Evolutionary conservation across 2,329 filamentous ascomycete species (phyloP).

Genomic region (Calonectria montana): DNA sequence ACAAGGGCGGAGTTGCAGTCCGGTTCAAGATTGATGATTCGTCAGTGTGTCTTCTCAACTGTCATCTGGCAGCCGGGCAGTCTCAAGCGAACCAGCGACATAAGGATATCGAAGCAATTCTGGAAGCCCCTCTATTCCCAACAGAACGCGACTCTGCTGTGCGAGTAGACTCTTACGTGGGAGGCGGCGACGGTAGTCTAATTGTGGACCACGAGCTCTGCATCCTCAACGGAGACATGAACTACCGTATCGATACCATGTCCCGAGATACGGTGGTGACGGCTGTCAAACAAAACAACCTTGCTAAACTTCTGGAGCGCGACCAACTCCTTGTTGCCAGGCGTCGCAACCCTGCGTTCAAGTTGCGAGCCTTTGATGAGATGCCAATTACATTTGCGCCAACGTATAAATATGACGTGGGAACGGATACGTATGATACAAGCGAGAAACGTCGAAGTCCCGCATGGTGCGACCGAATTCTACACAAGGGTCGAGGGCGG

Average conservation of each 20-base stretch:
- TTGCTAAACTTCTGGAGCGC: slow-evolving; percentile 87
- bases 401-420: slow-evolving; percentile 98
- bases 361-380: slow-evolving; percentile 90
- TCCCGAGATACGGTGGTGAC: slow-evolving; percentile 91
- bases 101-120: slow-evolving; percentile 89
- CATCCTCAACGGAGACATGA: slow-evolving; percentile 93
- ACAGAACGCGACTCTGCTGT: slow-evolving; percentile 73
- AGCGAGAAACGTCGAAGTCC: slow-evolving; percentile 95
- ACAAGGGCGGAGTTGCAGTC: slow-evolving; percentile 93
- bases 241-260: slow-evolving; percentile 98
- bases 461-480: slow-evolving; percentile 94
- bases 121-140: slow-evolving; percentile 83
- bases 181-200: slow-evolving; percentile 95
- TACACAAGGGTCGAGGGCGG: slow-evolving; percentile 85
- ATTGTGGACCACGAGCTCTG: slow-evolving; percentile 98
- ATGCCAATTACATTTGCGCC: slow-evolving; percentile 90
- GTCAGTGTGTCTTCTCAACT: slow-evolving; percentile 96
- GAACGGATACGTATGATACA: slow-evolving; percentile 92
- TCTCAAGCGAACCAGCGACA: slow-evolving; percentile 90
- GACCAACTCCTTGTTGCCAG: slow-evolving; percentile 92
- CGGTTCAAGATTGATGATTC: slow-evolving; percentile 96
- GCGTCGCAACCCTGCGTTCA: slow-evolving; percentile 89
- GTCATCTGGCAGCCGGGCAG: slow-evolving; percentile 95
- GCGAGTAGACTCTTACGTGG: slow-evolving; percentile 82
- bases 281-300: slow-evolving; percentile 83